phyloP scores from a whole-genome alignment of 345 rosid species.

The Theobroma cacao region DNA sequence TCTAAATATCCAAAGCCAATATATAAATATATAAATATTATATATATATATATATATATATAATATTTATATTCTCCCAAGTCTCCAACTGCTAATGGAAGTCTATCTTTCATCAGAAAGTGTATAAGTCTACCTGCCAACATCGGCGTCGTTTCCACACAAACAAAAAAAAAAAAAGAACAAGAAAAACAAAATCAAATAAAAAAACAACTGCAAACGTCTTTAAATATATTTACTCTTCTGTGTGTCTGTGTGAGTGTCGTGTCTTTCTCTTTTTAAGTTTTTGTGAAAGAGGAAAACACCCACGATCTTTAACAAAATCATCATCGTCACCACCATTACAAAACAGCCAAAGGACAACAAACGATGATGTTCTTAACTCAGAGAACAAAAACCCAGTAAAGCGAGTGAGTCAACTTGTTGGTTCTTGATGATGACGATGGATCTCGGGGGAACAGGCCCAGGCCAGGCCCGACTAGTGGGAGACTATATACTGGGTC shows the following conservation, averaged over 20 bases:
- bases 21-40: too few species aligned
- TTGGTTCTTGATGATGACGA: slow-evolving; percentile 19
- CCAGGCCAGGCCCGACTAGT: slow-evolving; percentile 35
- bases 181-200: neutral
- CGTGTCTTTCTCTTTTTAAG: neutral
- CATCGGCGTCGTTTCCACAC: slow-evolving; percentile 41
- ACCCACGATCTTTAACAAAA: neutral
- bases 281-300: neutral
- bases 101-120: too few species aligned
- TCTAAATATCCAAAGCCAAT: neutral
- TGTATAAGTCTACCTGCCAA: too few species aligned
- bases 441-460: slow-evolving; percentile 33
- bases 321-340: neutral
- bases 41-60: too few species aligned
- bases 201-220: neutral
- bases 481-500: slow-evolving; percentile 71
- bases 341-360: neutral
- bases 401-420: neutral
- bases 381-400: neutral
- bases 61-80: too few species aligned
- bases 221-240: neutral
- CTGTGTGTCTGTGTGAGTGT: neutral
- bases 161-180: neutral
- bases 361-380: slow-evolving; percentile 5
- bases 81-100: too few species aligned